Evolutionary conservation across 192 early-diverging fungal species (phyloP), one percentile per base, ranked within the genome.

Genomic region (Linnemannia hyalina): DNA sequence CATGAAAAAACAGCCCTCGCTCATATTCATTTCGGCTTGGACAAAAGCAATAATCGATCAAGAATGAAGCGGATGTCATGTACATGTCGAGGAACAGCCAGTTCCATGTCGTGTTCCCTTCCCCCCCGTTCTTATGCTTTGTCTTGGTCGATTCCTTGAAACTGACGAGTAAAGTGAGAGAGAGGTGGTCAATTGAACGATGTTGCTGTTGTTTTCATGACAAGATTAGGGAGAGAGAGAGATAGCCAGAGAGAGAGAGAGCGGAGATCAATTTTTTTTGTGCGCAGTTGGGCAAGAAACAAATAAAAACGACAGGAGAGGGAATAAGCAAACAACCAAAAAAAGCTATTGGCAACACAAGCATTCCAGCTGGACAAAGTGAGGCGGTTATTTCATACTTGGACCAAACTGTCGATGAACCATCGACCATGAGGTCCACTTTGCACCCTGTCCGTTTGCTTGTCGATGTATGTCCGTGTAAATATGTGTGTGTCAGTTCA

Each of bases 211-310:
- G 9, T 29, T 65, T n/a, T 65, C 4, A 65, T 29, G 32, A 32
- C 60, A 57, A 6, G 7, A 60, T 26, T 29, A 60, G n/a, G 57
- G 6, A n/a, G 20, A 38, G 6, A n/a, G 20, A 38, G 5, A 71
- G 68, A 70, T 35, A n/a, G 38, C 20, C 20, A 41, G 11, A 38
- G 44, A 4, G 18, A 40, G 68, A 20, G 35, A 22, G 38, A 71
- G 70, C 38, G 70, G 70, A 41, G 41, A 71, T 70, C 23, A 42
- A 38, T 42, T 42, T 71, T 71, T 38, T 71, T 42, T 42, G 38
- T 71, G 38, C 70, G 35, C 70, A 65, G 60, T 32, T 65, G 13
- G 29, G 29, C 60, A 65, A 65, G 26, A 13, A 63, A 57, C 23
- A 29, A 63, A 13, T 46, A 11, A 32, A 9, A 29, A 4, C 9